Base-by-base conservation (phyloP, 768 basidiomycete genomes). In the Royoungia palumana region DNA sequence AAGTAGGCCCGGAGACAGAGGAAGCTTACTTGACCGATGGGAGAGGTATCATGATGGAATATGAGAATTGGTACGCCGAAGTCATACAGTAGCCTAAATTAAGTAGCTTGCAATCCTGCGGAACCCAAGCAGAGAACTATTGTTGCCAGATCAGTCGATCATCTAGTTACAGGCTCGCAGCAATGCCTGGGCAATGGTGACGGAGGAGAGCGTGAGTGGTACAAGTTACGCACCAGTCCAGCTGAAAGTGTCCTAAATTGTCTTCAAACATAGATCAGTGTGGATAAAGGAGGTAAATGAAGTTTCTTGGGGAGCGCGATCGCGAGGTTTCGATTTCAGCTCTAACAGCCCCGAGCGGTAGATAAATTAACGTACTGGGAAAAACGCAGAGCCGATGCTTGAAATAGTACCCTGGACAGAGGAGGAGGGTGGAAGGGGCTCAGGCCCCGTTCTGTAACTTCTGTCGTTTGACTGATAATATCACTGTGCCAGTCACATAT, bases 261-360 rank as follows among this genome's bases (percentile, higher is more conserved):
- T 17, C 19, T 39, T n/a, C 32, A 35, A 35, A 17, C 19, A 14
- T 41, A 42, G 24, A 10, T 4, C 25, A 27, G 20, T 5, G 32
- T 35, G 51, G n/a, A 19, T 16, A 32, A 17, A 51, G 41, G 25
- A 27, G 10, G 10, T 8, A 27, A 27, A 27, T 8, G 10, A 10
- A 50, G 24, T n/a, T 22, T n/a, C 12, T 17, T 9, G 17, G n/a
- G 35, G 8, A 27, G 8, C 25, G 14, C n/a, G 37, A 30, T 30
- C 21, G 36, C 4, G 34, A 35, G 22, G 35, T 16, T 35, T 53
- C 43, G 21, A 46, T 46, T 20, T 40, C 42, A 44, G 27, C 22
- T 46, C 22, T 41, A 53, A 53, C 51, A 4, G 20, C 44, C 43
- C 35, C 21, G 6, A 47, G 28, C 16, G 8, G 5, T 27, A 37